phyloP scores from a whole-genome alignment of 2,329 filamentous ascomycete genomes.

The Raffaelea ambrosiae region DNA sequence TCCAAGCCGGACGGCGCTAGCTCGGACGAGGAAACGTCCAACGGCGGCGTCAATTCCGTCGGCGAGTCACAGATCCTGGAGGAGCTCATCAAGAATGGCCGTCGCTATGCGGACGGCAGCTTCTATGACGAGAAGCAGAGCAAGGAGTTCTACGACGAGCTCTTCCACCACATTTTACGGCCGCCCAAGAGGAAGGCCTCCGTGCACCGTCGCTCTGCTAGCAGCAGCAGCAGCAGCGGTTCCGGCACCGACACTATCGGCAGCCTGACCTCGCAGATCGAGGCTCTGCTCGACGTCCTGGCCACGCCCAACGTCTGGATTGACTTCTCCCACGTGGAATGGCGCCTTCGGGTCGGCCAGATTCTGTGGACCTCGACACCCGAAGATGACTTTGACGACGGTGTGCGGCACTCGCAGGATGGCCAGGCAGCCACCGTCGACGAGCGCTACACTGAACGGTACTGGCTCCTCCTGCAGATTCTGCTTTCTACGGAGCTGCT shows the following conservation, averaged over 20 bases:
- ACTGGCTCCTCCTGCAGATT: constrained; percentile 60
- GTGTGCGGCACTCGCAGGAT: constrained; percentile 28
- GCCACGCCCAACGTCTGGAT: constrained; percentile 61
- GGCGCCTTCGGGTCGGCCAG: constrained; percentile 65
- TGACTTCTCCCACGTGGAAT: constrained; percentile 66
- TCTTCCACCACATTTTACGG: constrained; percentile 52
- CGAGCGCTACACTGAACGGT: constrained; percentile 53
- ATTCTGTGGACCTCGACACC: constrained; percentile 49
- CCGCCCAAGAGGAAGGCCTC: constrained; percentile 38
- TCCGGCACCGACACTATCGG: neutral
- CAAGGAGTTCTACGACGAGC: constrained; percentile 52
- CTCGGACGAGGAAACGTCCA: constrained; percentile 3
- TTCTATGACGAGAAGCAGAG: constrained; percentile 39
- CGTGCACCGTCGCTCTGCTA: constrained; percentile 39
- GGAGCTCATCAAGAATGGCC: constrained; percentile 46
- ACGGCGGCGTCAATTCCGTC: constrained; percentile 43
- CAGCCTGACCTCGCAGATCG: constrained; percentile 61
- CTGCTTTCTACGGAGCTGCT: constrained; percentile 58
- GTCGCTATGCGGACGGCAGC: constrained; percentile 46
- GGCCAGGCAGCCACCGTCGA: constrained; percentile 37
- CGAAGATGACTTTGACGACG: constrained; percentile 10
- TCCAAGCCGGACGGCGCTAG: neutral
- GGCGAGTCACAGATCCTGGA: constrained; percentile 51
- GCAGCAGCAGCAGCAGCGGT: too few species aligned
- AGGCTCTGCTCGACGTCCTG: constrained; percentile 57